phyloP scores from a whole-genome alignment of 139 green algal genomes.

The Volvox africanus region DNA sequence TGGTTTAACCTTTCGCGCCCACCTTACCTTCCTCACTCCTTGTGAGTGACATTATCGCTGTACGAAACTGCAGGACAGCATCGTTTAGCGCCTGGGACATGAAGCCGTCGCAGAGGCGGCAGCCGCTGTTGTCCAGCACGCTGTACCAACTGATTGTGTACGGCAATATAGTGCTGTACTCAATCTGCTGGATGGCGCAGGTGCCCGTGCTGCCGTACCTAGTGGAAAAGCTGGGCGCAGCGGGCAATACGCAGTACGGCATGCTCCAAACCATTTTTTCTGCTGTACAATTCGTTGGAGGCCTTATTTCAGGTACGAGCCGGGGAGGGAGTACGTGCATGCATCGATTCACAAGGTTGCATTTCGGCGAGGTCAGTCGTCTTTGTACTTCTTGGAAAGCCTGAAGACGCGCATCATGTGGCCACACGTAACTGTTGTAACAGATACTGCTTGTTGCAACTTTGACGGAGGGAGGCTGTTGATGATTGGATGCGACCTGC shows the following conservation, averaged over 20 bases:
- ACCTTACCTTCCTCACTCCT: no score
- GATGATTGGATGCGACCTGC: no score
- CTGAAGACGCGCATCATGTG: no score
- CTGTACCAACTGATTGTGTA: conserved; percentile 38
- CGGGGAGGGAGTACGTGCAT: no score
- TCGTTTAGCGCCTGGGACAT: neutral
- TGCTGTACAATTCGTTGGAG: conserved; percentile 54
- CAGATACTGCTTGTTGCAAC: no score
- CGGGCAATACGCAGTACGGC: conserved; percentile 45
- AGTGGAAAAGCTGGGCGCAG: conserved; percentile 50
- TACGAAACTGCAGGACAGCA: neutral
- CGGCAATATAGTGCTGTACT: conserved; percentile 40
- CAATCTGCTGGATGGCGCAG: conserved; percentile 48
- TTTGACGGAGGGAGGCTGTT: no score
- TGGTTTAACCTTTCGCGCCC: no score
- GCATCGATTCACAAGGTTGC: no score
- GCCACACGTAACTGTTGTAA: no score
- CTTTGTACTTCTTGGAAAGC: no score
- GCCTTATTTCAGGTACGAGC: conserved; percentile 57
- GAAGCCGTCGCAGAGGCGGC: neutral
- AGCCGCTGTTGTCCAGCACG: neutral
- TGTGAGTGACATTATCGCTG: no score
- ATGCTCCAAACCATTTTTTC: conserved; percentile 57
- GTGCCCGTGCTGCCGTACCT: conserved; percentile 64
- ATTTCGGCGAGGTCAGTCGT: no score